Evolutionary conservation across 371 early-diverging fungal species (phyloP).

Genomic region (Lichtheimia corymbifera): DNA sequence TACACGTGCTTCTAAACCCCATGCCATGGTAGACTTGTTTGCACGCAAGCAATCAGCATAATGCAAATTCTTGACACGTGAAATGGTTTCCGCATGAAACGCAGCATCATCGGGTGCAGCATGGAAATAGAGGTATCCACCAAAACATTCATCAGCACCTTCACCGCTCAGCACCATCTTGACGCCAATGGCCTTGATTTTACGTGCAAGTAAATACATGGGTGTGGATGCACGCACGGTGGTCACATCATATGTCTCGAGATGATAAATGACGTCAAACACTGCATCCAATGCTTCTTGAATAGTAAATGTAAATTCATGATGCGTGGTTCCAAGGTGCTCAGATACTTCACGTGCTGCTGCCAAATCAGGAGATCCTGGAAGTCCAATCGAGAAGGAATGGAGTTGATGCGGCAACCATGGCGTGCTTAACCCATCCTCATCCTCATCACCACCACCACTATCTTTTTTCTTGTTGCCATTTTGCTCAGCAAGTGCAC

Average conservation of each 20-base stretch:
- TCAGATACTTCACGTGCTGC: slow-evolving; percentile 90
- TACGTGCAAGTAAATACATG: slow-evolving; percentile 94
- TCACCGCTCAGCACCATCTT: slow-evolving; percentile 98
- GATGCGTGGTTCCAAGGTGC: slow-evolving; percentile 88
- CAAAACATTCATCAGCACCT: slow-evolving; percentile 96
- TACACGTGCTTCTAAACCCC: slow-evolving; percentile 97
- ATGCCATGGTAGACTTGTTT: slow-evolving; percentile 98
- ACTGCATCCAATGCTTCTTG: slow-evolving; percentile 96
- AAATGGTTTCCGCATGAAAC: slow-evolving; percentile 87
- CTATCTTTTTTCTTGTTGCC: slow-evolving; percentile 34
- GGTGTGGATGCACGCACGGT: slow-evolving; percentile 96
- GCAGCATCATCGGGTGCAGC: slow-evolving; percentile 77
- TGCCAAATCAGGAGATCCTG: slow-evolving; percentile 88
- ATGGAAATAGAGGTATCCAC: slow-evolving; percentile 97
- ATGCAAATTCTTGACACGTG: slow-evolving; percentile 92
- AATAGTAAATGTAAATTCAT: slow-evolving; percentile 91
- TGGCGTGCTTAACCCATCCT: slow-evolving; percentile 41
- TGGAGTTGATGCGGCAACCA: slow-evolving; percentile 83
- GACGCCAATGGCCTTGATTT: slow-evolving; percentile 96
- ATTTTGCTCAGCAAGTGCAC: slow-evolving; percentile 49
- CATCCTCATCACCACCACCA: slow-evolving; percentile 65
- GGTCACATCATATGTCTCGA: slow-evolving; percentile 98
- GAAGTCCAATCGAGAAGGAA: slow-evolving; percentile 95
- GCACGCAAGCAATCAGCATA: slow-evolving; percentile 95
- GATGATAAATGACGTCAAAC: slow-evolving; percentile 91